These are phyloP conservation scores for Aspergillus viridinutans DNA, from an alignment of 2,329 filamentous ascomycete genomes.

Conservation along the genomic window DNA sequence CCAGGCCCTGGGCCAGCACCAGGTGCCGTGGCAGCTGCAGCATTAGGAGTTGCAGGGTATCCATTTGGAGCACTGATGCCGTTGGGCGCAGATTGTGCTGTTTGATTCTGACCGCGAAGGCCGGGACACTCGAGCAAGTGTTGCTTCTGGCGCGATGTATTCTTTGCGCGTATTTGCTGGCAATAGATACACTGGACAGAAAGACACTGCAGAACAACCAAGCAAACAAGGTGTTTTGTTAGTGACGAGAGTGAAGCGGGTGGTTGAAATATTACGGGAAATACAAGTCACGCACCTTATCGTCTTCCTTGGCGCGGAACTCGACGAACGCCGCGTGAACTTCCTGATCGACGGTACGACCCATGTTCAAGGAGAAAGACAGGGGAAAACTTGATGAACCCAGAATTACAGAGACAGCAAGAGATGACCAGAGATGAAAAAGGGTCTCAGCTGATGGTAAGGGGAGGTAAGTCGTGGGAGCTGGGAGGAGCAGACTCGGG, in stretches of 20 bases:
- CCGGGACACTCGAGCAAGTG: slow-evolving; percentile 49
- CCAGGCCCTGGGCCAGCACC: slow-evolving; percentile 29
- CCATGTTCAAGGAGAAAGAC: slow-evolving; percentile 38
- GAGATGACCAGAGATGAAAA: slow-evolving; percentile 7
- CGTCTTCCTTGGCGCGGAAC: slow-evolving; percentile 51
- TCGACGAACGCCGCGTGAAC: slow-evolving; percentile 52
- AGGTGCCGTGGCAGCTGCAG: slow-evolving; percentile 29
- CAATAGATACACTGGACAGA: slow-evolving; percentile 53
- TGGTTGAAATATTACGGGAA: slow-evolving; percentile 40
- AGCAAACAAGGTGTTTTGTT: slow-evolving; percentile 26
- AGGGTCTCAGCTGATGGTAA: slow-evolving; percentile 1
- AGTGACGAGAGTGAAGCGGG: slow-evolving; percentile 30
- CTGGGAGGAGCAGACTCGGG: slow-evolving; percentile 14
- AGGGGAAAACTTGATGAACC: slow-evolving; percentile 20
- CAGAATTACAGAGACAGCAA: slow-evolving; percentile 5
- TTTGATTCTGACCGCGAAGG: slow-evolving; percentile 40
- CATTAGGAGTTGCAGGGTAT: slow-evolving; percentile 41
- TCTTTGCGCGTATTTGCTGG: slow-evolving; percentile 51
- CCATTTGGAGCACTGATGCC: slow-evolving; percentile 40
- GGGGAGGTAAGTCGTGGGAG: slow-evolving; percentile 9
- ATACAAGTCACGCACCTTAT: slow-evolving; percentile 44
- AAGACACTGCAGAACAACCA: slow-evolving; percentile 39
- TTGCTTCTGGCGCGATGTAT: slow-evolving; percentile 50
- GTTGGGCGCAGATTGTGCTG: slow-evolving; percentile 36
- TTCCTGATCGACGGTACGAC: slow-evolving; percentile 50